These are phyloP conservation scores for Plectosphaerella cucumerina DNA, from an alignment of 2,329 filamentous ascomycete species.

Conservation along the genomic window DNA sequence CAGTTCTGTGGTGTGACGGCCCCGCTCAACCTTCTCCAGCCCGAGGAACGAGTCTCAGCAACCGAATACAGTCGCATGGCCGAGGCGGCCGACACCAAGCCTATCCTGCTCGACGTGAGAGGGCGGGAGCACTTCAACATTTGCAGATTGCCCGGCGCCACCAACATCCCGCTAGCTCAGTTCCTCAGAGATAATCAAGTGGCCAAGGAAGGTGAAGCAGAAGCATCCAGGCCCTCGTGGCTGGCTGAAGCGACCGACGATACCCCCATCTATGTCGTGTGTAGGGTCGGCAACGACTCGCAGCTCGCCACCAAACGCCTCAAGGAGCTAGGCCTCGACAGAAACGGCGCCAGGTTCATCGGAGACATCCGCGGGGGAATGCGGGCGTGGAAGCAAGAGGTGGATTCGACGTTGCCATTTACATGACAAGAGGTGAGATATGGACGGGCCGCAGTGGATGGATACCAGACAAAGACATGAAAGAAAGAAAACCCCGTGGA, in stretches of 20 bases:
- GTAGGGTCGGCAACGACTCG: constrained; percentile 74
- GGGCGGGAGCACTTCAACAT: constrained; percentile 83
- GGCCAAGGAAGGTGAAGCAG: constrained; percentile 11
- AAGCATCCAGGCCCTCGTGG: constrained; percentile 24
- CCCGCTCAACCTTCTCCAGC: constrained; percentile 51
- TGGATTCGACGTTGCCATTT: constrained; percentile 57
- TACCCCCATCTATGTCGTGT: constrained; percentile 66
- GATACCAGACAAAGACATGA: background rate
- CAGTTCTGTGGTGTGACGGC: constrained; percentile 71
- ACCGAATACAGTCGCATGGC: constrained; percentile 46
- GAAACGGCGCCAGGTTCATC: constrained; percentile 52
- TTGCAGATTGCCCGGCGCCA: constrained; percentile 67
- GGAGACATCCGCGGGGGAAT: constrained; percentile 71
- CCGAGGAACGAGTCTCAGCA: constrained; percentile 65
- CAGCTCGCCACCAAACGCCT: constrained; percentile 65
- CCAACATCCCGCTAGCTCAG: constrained; percentile 60
- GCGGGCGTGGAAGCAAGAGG: constrained; percentile 64
- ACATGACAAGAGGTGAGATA: constrained; percentile 24
- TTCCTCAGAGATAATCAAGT: constrained; percentile 49
- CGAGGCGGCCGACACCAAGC: constrained; percentile 17
- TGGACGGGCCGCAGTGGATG: constrained; percentile 5
- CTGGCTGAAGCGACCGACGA: constrained; percentile 31
- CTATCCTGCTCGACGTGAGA: constrained; percentile 75
- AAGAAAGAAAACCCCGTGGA: background rate
- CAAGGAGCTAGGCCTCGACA: constrained; percentile 54